These are phyloP conservation scores for Capsicum pubescens DNA, from an alignment of 257 asterid genomes.

Conservation along the genomic window DNA sequence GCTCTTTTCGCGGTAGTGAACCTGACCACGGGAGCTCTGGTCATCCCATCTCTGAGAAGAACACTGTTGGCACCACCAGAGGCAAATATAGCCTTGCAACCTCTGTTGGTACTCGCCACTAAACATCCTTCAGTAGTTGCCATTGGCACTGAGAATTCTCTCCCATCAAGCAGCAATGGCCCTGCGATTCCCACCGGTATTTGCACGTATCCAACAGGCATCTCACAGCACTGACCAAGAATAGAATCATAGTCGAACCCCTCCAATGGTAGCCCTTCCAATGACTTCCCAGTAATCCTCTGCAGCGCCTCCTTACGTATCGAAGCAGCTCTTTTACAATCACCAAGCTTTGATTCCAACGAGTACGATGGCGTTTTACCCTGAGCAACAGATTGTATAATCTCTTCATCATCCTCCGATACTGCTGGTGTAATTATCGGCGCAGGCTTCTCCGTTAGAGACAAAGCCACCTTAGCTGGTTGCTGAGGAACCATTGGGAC, in stretches of 20 bases:
- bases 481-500: conserved; percentile 31
- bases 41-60: conserved; percentile 59
- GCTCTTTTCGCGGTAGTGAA: conserved; percentile 57
- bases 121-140: conserved; percentile 68
- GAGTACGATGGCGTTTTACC: conserved; percentile 57
- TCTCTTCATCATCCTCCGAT: conserved; percentile 51
- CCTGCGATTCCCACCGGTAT: conserved; percentile 70
- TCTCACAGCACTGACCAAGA: conserved; percentile 70
- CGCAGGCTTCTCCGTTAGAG: conserved; percentile 28
- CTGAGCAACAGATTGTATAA: conserved; percentile 42
- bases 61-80: conserved; percentile 58
- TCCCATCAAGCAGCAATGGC: conserved; percentile 61
- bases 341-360: conserved; percentile 57
- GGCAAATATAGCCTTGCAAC: conserved; percentile 60
- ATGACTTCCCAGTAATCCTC: conserved; percentile 55
- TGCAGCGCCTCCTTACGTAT: conserved; percentile 60
- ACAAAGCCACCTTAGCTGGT: conserved; percentile 29
- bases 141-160: conserved; percentile 63
- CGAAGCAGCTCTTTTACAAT: conserved; percentile 52
- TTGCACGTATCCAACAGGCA: conserved; percentile 73
- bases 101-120: conserved; percentile 69
- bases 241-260: conserved; percentile 62
- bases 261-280: conserved; percentile 60
- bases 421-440: conserved; percentile 33
- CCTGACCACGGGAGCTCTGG: conserved; percentile 67